These are phyloP conservation scores for Saccharomycopsis schoenii DNA, from an alignment of 805 yeast species.

Conservation along the genomic window DNA sequence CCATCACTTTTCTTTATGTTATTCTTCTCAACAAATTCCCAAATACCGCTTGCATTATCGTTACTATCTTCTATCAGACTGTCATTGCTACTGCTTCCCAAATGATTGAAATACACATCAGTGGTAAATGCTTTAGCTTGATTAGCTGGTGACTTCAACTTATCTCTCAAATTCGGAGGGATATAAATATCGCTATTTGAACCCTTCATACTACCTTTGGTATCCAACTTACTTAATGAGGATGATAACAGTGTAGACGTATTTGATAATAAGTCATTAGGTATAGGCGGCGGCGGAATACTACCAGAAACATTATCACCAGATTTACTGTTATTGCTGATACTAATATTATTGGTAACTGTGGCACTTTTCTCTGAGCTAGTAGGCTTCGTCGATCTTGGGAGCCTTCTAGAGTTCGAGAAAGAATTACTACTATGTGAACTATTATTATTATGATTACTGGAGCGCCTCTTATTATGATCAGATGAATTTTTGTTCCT, in stretches of 20 bases:
- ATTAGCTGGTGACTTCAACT: constrained; percentile 17
- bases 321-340: neutral
- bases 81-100: constrained; percentile 6
- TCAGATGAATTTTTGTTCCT: neutral
- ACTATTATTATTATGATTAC: neutral
- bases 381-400: neutral
- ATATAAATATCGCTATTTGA: constrained; percentile 10
- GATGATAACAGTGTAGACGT: neutral
- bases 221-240: neutral
- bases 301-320: neutral
- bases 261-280: neutral
- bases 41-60: neutral
- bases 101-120: constrained; percentile 8
- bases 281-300: neutral
- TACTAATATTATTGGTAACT: neutral
- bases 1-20: neutral
- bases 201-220: neutral
- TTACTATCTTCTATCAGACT: neutral
- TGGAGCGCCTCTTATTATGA: neutral
- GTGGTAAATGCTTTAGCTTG: constrained; percentile 16
- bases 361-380: neutral
- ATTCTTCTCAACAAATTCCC: neutral
- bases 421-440: neutral
- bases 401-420: neutral
- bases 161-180: constrained; percentile 18